Evolutionary conservation across 1,139 yeast genomes (phyloP), one percentile per base, ranked within the genome.

Genomic region (Yamadazyma sp.): DNA sequence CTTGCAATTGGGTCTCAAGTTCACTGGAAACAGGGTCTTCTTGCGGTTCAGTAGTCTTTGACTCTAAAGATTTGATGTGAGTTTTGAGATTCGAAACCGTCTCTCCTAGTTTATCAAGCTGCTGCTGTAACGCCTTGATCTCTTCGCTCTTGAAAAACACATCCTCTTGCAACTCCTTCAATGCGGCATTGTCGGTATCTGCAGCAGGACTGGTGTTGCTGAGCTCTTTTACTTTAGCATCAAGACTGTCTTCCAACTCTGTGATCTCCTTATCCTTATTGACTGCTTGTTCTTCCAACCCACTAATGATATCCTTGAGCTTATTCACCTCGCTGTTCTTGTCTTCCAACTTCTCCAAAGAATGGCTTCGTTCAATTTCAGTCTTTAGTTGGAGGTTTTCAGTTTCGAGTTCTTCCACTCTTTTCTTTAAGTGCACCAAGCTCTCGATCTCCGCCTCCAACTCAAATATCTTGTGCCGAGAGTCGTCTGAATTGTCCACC

Each of bases 211-310:
- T 7, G 12, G 31, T 25, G 8, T 21, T 17, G 27, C 33, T 35
- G 7, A 38, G 31, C 21, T 43, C 44, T 21, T 31, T 40, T 4
- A 38, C 37, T 21, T 40, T 37, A 16, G 21, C 7, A 12, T 40
- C 43, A 15, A 34, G 34, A 13, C 34, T 38, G 15, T 40, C 41
- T 31, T 39, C 46, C 18, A 48, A 31, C 14, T 41, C 39, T 4
- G 34, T 33, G 11, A 47, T 39, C 13, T 47, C 48, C 29, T 46
- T 36, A 14, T 42, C 42, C 23, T 43, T 46, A 9, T 18, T 5
- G 2, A 29, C 16, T n/a, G 48, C 23, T 39, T 61, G 56, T 29
- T 61, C 58, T 32, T 51, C 47, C 37, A 64, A 52, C 5, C 55
- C 56, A 15, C 51, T 59, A 4, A 62, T 50, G 27, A 45, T 47